Conservation (phyloP, 257 asterid species). For the Forsythia viridissima region DNA sequence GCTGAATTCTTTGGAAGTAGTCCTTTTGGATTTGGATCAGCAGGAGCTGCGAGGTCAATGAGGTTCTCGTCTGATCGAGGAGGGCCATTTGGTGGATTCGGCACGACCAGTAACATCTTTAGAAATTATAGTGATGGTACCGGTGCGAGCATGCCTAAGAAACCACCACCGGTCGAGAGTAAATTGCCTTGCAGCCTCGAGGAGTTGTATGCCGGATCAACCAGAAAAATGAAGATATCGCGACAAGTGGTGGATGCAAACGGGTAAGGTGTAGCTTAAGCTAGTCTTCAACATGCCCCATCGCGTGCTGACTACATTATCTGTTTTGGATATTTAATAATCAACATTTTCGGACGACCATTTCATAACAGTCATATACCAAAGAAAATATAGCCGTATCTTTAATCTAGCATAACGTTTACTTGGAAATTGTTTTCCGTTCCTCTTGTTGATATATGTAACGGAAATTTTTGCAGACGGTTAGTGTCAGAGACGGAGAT, state of each 20-base stretch:
- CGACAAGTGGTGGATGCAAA: slow-evolving; percentile 62
- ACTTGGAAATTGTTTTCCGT: background rate
- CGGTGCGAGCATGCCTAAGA: slow-evolving; percentile 51
- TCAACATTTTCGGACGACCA: too few relatives aligned
- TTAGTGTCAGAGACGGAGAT: slow-evolving; percentile 59
- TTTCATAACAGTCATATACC: too few relatives aligned
- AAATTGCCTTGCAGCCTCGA: slow-evolving; percentile 76
- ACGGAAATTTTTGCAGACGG: slow-evolving; percentile 34
- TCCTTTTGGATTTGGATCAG: slow-evolving; percentile 67
- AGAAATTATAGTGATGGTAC: slow-evolving; percentile 47
- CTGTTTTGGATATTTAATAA: too few relatives aligned
- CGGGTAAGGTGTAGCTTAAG: slow-evolving; percentile 40
- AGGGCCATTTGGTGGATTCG: slow-evolving; percentile 41
- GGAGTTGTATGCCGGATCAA: slow-evolving; percentile 81
- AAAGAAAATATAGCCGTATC: too few relatives aligned
- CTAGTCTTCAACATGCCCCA: background rate
- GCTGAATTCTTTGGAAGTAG: slow-evolving; percentile 95
- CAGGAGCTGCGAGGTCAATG: slow-evolving; percentile 55
- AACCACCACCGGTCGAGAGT: slow-evolving; percentile 85
- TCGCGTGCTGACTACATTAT: too few relatives aligned
- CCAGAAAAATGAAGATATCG: slow-evolving; percentile 88
- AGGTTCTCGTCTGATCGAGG: slow-evolving; percentile 61
- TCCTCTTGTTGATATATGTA: too few relatives aligned
- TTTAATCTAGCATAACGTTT: too few relatives aligned
- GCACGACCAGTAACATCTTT: slow-evolving; percentile 38